These are phyloP conservation scores for Prunus mongolica DNA, from an alignment of 306 rosid genomes.

Conservation along the genomic window DNA sequence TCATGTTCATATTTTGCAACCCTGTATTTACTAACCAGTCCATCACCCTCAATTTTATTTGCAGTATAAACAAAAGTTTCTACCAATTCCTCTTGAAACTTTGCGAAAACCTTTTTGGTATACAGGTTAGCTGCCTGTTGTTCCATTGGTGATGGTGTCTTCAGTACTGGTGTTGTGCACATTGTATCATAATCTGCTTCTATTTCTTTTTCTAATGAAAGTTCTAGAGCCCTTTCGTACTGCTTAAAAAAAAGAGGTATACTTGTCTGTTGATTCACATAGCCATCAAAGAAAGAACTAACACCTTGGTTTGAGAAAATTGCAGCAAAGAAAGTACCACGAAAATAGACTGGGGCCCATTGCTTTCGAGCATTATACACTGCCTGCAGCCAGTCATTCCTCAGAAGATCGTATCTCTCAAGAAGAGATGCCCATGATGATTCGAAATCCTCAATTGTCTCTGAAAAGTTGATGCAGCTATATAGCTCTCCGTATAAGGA, in stretches of 20 bases:
- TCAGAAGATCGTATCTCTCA: constrained; percentile 48
- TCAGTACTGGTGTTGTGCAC: constrained; percentile 56
- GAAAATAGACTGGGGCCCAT: constrained; percentile 89
- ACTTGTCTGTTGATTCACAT: constrained; percentile 70
- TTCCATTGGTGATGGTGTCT: constrained; percentile 87
- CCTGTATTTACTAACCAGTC: constrained; percentile 52
- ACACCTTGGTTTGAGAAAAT: constrained; percentile 52
- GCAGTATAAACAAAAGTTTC: constrained; percentile 78
- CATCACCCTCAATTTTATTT: constrained; percentile 52
- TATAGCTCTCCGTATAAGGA: constrained; percentile 66
- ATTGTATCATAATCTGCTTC: constrained; percentile 69
- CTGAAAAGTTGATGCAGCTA: constrained; percentile 64
- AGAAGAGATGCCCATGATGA: constrained; percentile 57
- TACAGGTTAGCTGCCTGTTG: constrained; percentile 70
- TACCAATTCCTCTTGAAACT: constrained; percentile 76
- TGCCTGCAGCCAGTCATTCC: constrained; percentile 77
- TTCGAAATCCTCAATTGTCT: constrained; percentile 63
- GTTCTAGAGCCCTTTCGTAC: constrained; percentile 64
- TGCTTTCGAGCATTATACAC: constrained; percentile 74
- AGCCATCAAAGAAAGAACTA: constrained; percentile 65
- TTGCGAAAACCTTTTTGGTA: constrained; percentile 60
- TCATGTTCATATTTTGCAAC: constrained; percentile 75
- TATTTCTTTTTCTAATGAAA: constrained; percentile 62
- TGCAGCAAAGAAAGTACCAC: constrained; percentile 65
- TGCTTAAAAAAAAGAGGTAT: constrained; percentile 64